These are phyloP conservation scores for Chalciporus piperatus DNA, from an alignment of 768 basidiomycete genomes.

Conservation along the genomic window DNA sequence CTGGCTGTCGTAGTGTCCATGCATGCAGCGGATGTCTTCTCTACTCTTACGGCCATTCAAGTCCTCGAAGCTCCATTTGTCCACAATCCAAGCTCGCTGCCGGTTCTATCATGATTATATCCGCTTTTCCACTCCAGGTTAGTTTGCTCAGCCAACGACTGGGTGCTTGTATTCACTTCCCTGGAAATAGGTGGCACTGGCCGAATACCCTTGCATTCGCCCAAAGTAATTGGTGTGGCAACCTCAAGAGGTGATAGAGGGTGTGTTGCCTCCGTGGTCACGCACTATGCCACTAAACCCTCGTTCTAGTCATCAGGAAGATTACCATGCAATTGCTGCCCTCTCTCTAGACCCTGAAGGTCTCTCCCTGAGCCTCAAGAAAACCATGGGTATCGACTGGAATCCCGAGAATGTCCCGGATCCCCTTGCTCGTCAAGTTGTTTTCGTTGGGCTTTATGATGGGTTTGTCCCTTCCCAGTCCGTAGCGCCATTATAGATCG, in stretches of 20 bases:
- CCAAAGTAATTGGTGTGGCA: conserved; percentile 75
- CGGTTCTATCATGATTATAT: conserved; percentile 68
- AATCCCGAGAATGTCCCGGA: conserved; percentile 54
- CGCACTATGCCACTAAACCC: conserved; percentile 4
- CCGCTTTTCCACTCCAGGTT: conserved; percentile 48
- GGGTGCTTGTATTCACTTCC: conserved; percentile 5
- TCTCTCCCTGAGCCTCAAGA: conserved; percentile 61
- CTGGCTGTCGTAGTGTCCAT: conserved; percentile 22
- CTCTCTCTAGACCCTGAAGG: conserved; percentile 77
- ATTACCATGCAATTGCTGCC: conserved; percentile 74
- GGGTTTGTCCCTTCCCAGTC: conserved; percentile 50
- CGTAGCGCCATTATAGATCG: background rate
- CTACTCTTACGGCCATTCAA: conserved; percentile 23
- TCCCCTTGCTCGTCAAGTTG: conserved; percentile 66
- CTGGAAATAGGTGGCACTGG: conserved; percentile 50
- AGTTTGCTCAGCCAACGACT: conserved; percentile 15
- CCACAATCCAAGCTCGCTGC: conserved; percentile 16
- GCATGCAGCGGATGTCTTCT: conserved; percentile 29
- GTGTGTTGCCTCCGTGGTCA: conserved; percentile 35
- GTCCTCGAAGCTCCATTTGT: conserved; percentile 7
- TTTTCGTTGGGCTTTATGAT: conserved; percentile 90
- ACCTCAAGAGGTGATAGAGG: conserved; percentile 74
- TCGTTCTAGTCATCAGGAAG: conserved; percentile 76
- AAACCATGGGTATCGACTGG: conserved; percentile 67
- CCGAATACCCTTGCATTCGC: conserved; percentile 69